These are phyloP conservation scores for Salix udensis DNA, from an alignment of 345 rosid species.

Conservation along the genomic window DNA sequence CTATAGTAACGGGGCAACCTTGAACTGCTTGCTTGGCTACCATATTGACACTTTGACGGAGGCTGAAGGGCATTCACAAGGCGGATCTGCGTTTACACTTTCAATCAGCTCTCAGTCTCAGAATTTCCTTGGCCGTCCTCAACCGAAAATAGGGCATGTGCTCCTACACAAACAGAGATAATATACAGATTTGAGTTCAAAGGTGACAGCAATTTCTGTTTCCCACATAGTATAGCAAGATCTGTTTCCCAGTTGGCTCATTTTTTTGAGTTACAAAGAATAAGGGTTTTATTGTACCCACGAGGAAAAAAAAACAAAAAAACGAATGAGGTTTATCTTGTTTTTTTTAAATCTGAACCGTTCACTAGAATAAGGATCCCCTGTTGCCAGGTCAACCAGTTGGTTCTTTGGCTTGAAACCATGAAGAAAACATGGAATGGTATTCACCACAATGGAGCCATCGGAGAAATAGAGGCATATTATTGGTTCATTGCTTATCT, in stretches of 20 bases:
- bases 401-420: background rate
- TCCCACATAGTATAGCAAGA: background rate
- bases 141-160: constrained; percentile 88
- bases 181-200: background rate
- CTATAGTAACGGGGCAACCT: background rate
- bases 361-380: background rate
- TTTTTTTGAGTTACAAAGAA: background rate
- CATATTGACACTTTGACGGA: background rate
- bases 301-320: no score
- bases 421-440: background rate
- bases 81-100: background rate
- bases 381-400: background rate
- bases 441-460: background rate
- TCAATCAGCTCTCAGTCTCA: constrained; percentile 66
- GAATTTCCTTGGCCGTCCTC: constrained; percentile 88
- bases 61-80: background rate
- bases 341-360: background rate
- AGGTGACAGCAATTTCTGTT: background rate
- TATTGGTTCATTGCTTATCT: background rate
- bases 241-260: background rate
- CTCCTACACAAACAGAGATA: constrained; percentile 38
- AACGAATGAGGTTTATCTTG: background rate
- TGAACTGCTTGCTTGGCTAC: background rate
- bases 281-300: background rate
- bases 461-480: background rate